Percentiles rank a stretch among this genome's conserved stretches.
phyloP scores from a whole-genome alignment of 2,329 filamentous ascomycete species.

The Arthroderma uncinatum region DNA sequence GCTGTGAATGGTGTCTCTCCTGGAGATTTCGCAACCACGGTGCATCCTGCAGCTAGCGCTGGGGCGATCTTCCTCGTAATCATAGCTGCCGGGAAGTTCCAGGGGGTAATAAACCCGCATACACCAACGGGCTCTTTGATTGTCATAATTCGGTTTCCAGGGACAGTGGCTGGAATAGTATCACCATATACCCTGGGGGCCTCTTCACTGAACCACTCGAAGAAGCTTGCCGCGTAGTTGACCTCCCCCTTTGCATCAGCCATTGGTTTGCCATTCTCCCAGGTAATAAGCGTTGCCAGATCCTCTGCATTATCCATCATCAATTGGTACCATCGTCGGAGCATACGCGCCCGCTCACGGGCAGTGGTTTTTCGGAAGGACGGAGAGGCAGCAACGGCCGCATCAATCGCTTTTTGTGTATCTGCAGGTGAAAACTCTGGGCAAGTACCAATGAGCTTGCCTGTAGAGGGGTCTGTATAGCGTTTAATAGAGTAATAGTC shows the following conservation, averaged over 20 bases:
- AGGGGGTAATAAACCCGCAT: slow-evolving; percentile 55
- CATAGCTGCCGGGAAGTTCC: slow-evolving; percentile 52
- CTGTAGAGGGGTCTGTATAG: slow-evolving; percentile 63
- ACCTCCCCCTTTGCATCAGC: slow-evolving; percentile 50
- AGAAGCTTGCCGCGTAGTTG: slow-evolving; percentile 48
- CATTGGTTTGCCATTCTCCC: slow-evolving; percentile 59
- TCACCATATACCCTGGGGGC: slow-evolving; percentile 49
- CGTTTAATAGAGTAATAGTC: not conserved
- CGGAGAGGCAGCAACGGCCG: slow-evolving; percentile 61
- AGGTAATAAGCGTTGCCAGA: slow-evolving; percentile 53
- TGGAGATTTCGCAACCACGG: slow-evolving; percentile 82
- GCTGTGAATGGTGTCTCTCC: slow-evolving; percentile 87
- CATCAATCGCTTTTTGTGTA: slow-evolving; percentile 67
- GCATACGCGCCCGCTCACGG: slow-evolving; percentile 49
- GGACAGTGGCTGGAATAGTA: slow-evolving; percentile 48
- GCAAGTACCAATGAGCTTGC: slow-evolving; percentile 66
- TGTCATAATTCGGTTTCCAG: slow-evolving; percentile 52
- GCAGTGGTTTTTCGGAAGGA: slow-evolving; percentile 51
- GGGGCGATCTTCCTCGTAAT: slow-evolving; percentile 43
- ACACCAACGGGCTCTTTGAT: slow-evolving; percentile 58
- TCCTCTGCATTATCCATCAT: slow-evolving; percentile 57
- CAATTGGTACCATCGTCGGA: slow-evolving; percentile 57
- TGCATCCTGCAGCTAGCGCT: slow-evolving; percentile 82
- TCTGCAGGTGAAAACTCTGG: slow-evolving; percentile 72
- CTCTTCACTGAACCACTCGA: slow-evolving; percentile 54